Base-by-base conservation (phyloP, 1,284 basidiomycete genomes). In the Cryptococcus jaspeensis region DNA sequence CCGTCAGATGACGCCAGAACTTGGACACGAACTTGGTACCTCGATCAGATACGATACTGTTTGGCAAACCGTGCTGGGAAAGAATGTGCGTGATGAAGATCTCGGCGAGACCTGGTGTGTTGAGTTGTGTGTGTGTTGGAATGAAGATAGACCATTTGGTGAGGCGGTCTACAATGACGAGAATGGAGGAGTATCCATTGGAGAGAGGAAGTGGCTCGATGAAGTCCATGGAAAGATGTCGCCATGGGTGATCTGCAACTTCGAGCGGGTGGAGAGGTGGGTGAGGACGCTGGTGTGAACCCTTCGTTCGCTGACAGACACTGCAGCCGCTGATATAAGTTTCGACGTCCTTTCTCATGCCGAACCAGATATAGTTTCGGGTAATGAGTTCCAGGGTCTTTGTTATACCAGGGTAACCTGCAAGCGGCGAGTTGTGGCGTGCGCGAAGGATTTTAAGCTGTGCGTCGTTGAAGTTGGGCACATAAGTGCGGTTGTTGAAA, bases 191-290 rank as follows among this genome's bases (percentile, higher is more conserved):
- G 60, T 55, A 80, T 1, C 77, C 75, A 2, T 67, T 61, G 0
- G 74, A 77, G 8, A 8, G 5, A 0, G 82, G 82, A 0, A 84
- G 68, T 20, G 75, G 71, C 6, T 72, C 70, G 32, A 84, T 81
- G 48, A 80, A 72, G 58, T 84, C 82, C 74, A 82, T 77, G 0
- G 78, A 77, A 5, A 83, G 70, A 0, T 70, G 67, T 35, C 66
- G 64, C 71, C 78, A 84, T 0, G 81, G 81, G 15, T 64, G 41
- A 43, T 58, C 7, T 3, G 80, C 78, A 12, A 81, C 73, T 1
- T 67, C 69, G n/a, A 80, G 67, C 0, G 77, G 75, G 53, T 73
- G 61, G 9, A 84, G 65, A 0, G 68, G 46, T 2, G 82, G 80
- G 39, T 66, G 62, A 5, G 67, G 67, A 23, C 47, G 50, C 32